phyloP scores from a whole-genome alignment of 306 rosid species.

The Clitoria ternatea region DNA sequence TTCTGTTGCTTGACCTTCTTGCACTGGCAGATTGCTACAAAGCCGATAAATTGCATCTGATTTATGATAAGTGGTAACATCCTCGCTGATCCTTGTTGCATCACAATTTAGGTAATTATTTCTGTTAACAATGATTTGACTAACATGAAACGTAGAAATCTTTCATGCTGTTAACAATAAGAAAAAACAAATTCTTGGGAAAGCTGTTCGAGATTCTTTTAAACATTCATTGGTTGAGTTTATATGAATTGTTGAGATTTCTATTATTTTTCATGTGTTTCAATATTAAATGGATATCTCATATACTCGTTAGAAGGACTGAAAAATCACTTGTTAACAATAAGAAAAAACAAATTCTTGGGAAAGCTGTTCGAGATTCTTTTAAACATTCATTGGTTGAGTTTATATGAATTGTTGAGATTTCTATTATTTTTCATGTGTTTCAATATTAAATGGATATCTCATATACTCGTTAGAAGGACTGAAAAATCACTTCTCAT shows the following conservation, averaged over 20 bases:
- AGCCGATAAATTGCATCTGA: conserved; percentile 77
- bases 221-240: background rate
- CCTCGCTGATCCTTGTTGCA: conserved; percentile 89
- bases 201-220: background rate
- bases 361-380: too few species aligned
- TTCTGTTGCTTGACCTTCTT: conserved; percentile 82
- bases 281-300: conserved; percentile 8
- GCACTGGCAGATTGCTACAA: conserved; percentile 97
- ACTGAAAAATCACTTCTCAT: conserved; percentile 5
- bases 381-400: too few species aligned
- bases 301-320: background rate
- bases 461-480: background rate
- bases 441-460: conserved; percentile 8
- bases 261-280: background rate
- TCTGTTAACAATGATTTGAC: background rate
- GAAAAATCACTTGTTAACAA: conserved; percentile 3
- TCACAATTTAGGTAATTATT: conserved; percentile 75
- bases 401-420: background rate
- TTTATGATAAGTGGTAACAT: conserved; percentile 94
- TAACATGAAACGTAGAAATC: background rate
- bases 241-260: background rate
- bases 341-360: too few species aligned
- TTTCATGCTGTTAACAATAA: background rate
- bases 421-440: background rate
- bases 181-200: background rate